Conservation (phyloP, 1,284 basidiomycete genomes). For the Trametes sp. region DNA sequence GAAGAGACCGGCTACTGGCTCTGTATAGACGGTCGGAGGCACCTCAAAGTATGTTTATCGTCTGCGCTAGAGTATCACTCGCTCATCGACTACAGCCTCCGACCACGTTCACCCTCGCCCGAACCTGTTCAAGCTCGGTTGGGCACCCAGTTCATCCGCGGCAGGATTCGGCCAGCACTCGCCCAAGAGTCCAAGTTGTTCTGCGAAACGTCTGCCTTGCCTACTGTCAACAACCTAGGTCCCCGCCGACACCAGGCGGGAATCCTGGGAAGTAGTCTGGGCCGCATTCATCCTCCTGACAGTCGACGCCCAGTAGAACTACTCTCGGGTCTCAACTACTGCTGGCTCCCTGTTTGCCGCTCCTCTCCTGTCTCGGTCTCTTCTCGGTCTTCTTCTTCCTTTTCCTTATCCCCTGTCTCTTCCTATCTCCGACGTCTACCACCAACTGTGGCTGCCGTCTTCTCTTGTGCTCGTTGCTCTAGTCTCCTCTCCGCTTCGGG, state of each 20-base stretch:
- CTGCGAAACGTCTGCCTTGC: too few species aligned
- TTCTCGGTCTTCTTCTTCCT: neutral
- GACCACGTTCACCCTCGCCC: neutral
- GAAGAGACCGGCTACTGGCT: neutral
- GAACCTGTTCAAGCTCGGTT: neutral
- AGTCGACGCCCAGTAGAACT: neutral
- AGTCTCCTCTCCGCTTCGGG: slow-evolving; percentile 4
- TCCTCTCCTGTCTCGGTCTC: too few species aligned
- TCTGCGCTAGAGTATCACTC: neutral
- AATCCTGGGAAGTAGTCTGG: neutral
- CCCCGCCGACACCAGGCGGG: too few species aligned
- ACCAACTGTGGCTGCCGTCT: neutral
- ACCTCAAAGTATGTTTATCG: neutral
- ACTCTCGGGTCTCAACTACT: neutral
- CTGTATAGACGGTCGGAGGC: neutral
- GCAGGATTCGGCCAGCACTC: too few species aligned
- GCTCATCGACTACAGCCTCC: neutral
- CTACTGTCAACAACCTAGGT: neutral
- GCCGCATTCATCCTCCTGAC: neutral
- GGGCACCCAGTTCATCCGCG: neutral
- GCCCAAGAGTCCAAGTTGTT: too few species aligned
- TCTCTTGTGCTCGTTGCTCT: neutral
- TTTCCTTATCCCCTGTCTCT: neutral
- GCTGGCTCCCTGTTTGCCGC: neutral
- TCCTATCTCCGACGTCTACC: too few species aligned